Evolutionary conservation across 495 filamentous ascomycete genomes (phyloP), one percentile per base, ranked within the genome.

Genomic region (Talaromyces nanjingensis): DNA sequence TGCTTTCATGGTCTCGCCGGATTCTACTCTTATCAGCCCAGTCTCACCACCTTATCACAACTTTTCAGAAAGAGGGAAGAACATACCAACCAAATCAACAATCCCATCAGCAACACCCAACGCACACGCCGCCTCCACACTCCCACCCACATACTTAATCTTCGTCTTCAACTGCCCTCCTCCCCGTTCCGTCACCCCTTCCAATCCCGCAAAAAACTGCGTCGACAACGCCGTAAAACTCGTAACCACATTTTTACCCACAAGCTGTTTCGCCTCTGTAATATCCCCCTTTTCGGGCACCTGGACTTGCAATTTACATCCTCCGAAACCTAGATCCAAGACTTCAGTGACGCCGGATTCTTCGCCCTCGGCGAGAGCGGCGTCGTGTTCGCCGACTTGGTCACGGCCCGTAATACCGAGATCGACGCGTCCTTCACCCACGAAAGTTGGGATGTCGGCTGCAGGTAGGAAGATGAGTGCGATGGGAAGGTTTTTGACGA

Each of bases 381-480:
- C 85, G 74, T 93, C 92, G 79, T 96, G 91, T 77, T 98, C 96
- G 24, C 87, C 88, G 20, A 98, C 91, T 68, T 96, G 91, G 74
- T 98, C 96, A 60, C 84, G 83, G 39, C 94, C 94, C 0, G 94
- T 98, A 66, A 98, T 98, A 60, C 94, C 94, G 6, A 98, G 76
- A 71, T 96, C 92, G 14, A 98, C 94, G 59, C 89, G 86, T 31
- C 94, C 94, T 73, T 97, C 92, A 29, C 93, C 94, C 52, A 98
- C 92, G 68, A 97, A 98, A 60, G 90, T 93, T 27, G 94, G 96
- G 71, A 98, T 98, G 74, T 98, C 94, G 62, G 91, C 93, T 37
- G 92, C 94, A 25, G 94, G 94, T 42, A 98, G 91, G 83, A 98
- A 98, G 75, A 98, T 86, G 65, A 98, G 90, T 12, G 93, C 96